Conservation (phyloP, 495 filamentous ascomycete species). For the Xylaria castorea region DNA sequence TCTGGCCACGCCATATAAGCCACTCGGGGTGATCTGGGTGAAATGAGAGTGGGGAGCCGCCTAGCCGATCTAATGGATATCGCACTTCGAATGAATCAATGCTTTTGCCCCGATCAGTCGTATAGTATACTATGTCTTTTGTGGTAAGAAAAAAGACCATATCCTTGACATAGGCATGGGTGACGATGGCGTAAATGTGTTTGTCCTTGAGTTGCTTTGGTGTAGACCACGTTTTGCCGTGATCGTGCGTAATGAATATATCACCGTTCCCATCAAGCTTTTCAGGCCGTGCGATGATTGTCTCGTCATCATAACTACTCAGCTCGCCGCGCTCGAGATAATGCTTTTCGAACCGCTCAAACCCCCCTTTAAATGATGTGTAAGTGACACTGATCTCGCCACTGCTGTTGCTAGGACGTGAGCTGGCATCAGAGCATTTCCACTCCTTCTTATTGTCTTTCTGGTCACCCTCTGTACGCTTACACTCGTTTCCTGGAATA, state of each 20-base stretch:
- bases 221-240: slow-evolving; percentile 79
- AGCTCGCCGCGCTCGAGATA: slow-evolving; percentile 83
- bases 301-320: slow-evolving; percentile 73
- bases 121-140: slow-evolving; percentile 73
- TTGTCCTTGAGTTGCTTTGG: slow-evolving; percentile 64
- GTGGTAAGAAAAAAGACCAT: slow-evolving; percentile 82
- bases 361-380: slow-evolving; percentile 62
- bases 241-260: slow-evolving; percentile 76
- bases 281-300: slow-evolving; percentile 78
- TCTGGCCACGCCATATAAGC: slow-evolving; percentile 86
- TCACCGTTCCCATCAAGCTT: slow-evolving; percentile 49
- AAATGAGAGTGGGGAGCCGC: slow-evolving; percentile 64
- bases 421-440: slow-evolving; percentile 55
- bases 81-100: slow-evolving; percentile 73
- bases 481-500: slow-evolving; percentile 90
- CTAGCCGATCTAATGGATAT: slow-evolving; percentile 42
- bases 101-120: slow-evolving; percentile 72
- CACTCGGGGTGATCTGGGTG: slow-evolving; percentile 83
- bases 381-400: slow-evolving; percentile 66
- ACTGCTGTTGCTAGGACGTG: slow-evolving; percentile 53
- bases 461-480: slow-evolving; percentile 58
- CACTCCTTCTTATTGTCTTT: slow-evolving; percentile 68
- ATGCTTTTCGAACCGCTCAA: slow-evolving; percentile 66
- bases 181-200: slow-evolving; percentile 70
- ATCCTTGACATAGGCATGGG: slow-evolving; percentile 80